Conservation (phyloP, 2,329 filamentous ascomycete genomes). For the Fusarium sp. region DNA sequence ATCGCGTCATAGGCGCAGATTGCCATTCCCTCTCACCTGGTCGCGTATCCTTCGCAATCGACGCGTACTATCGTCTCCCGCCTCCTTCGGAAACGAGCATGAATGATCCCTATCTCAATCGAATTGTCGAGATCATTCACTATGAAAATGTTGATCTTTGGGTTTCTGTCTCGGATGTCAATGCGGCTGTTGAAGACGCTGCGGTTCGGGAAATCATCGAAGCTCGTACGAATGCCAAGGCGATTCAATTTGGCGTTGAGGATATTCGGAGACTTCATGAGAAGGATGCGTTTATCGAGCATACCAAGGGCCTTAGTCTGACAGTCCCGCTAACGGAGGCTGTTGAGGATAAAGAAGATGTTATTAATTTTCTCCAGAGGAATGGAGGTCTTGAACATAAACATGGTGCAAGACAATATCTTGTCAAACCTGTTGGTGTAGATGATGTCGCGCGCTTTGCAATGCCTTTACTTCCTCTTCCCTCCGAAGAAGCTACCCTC, state of each 20-base stretch:
- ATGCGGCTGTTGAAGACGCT: slow-evolving; percentile 72
- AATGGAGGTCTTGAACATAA: slow-evolving; percentile 32
- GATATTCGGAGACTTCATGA: slow-evolving; percentile 68
- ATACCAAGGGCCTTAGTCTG: slow-evolving; percentile 63
- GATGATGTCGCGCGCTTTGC: slow-evolving; percentile 67
- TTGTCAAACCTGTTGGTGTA: slow-evolving; percentile 72
- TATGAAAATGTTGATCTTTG: slow-evolving; percentile 73
- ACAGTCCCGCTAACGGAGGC: slow-evolving; percentile 61
- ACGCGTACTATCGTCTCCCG: slow-evolving; percentile 61
- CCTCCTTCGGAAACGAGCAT: slow-evolving; percentile 33
- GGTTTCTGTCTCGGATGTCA: slow-evolving; percentile 77
- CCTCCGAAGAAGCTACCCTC: slow-evolving; percentile 64
- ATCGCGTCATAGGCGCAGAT: slow-evolving; percentile 78
- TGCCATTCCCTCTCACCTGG: slow-evolving; percentile 63
- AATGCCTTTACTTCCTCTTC: slow-evolving; percentile 72
- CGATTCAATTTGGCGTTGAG: slow-evolving; percentile 68
- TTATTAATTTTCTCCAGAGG: slow-evolving; percentile 60
- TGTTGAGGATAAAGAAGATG: slow-evolving; percentile 62
- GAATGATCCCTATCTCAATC: slow-evolving; percentile 62
- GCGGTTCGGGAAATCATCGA: slow-evolving; percentile 70
- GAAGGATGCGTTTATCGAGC: slow-evolving; percentile 71
- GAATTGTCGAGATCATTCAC: slow-evolving; percentile 66
- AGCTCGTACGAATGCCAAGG: slow-evolving; percentile 64
- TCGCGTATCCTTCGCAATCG: slow-evolving; percentile 66
- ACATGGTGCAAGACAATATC: slow-evolving; percentile 57